Conservation (phyloP, 2,329 filamentous ascomycete genomes). For the Cadophora sp. region DNA sequence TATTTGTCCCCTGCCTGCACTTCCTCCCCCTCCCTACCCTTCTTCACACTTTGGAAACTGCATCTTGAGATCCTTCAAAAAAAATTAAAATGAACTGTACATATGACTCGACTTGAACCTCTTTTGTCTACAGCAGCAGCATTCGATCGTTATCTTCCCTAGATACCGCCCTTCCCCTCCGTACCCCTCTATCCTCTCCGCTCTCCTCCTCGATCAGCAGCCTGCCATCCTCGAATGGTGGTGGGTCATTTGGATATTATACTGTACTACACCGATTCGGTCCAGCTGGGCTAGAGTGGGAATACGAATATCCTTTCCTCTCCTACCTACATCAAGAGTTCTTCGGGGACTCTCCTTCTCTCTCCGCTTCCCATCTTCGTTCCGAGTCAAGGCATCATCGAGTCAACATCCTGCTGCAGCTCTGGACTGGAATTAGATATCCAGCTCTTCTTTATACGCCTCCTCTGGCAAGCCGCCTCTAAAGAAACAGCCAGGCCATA, state of each 20-base stretch:
- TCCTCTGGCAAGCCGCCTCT: neutral
- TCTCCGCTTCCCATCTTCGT: neutral
- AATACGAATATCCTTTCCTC: constrained; percentile 5
- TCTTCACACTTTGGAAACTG: constrained; percentile 5
- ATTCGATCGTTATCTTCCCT: constrained; percentile 17
- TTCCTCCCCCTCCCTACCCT: too few species aligned
- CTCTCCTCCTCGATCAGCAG: neutral
- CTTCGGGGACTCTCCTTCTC: neutral
- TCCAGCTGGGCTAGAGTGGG: constrained; percentile 12
- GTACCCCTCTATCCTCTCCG: neutral
- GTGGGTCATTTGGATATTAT: constrained; percentile 24
- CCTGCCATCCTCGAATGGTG: neutral
- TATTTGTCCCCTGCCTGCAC: neutral
- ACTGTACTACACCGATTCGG: constrained; percentile 7
- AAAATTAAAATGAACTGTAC: constrained; percentile 8
- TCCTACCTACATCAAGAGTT: neutral
- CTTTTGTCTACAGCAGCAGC: constrained; percentile 14
- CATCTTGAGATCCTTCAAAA: constrained; percentile 1
- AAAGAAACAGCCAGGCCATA: neutral
- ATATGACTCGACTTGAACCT: constrained; percentile 3
- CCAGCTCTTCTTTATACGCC: neutral
- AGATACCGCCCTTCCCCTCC: neutral
- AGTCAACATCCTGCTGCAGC: neutral
- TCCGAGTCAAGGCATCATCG: neutral
- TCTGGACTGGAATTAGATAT: neutral